Conservation (phyloP, 2,329 filamentous ascomycete species). For the Cadophora gregata region DNA sequence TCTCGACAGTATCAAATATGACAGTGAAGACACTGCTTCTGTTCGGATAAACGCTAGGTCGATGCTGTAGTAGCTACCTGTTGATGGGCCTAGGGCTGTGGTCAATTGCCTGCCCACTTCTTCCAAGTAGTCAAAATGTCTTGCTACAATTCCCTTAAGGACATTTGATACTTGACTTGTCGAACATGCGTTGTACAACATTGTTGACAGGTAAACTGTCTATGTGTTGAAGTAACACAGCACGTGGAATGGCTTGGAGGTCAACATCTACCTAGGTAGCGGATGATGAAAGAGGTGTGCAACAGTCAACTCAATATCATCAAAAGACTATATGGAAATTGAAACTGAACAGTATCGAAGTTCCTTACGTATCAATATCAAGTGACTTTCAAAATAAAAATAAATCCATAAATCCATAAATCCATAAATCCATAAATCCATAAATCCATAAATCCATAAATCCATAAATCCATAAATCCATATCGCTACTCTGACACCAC, state of each 20-base stretch:
- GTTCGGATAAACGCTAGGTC: too few relatives aligned
- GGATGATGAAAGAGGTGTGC: background rate
- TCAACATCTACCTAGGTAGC: background rate
- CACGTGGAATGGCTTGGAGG: background rate
- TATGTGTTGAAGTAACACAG: background rate
- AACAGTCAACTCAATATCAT: background rate
- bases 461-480: too few relatives aligned
- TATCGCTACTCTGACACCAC: background rate
- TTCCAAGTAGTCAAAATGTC: too few relatives aligned
- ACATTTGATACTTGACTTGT: background rate
- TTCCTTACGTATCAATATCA: background rate
- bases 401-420: too few relatives aligned
- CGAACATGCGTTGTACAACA: background rate
- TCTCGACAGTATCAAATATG: background rate
- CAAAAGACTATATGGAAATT: background rate
- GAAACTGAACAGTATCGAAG: too few relatives aligned
- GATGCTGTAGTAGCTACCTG: too few relatives aligned
- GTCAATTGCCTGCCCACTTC: too few relatives aligned
- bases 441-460: too few relatives aligned
- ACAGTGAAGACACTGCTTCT: too few relatives aligned
- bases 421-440: too few relatives aligned
- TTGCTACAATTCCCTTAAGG: too few relatives aligned
- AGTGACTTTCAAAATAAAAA: background rate
- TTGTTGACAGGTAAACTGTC: background rate
- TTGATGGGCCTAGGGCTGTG: too few relatives aligned